Percentiles rank a stretch among this genome's conserved stretches.
These are phyloP conservation scores for Pyrrhoderma noxium DNA, from an alignment of 1,284 basidiomycete genomes.

Conservation along the genomic window DNA sequence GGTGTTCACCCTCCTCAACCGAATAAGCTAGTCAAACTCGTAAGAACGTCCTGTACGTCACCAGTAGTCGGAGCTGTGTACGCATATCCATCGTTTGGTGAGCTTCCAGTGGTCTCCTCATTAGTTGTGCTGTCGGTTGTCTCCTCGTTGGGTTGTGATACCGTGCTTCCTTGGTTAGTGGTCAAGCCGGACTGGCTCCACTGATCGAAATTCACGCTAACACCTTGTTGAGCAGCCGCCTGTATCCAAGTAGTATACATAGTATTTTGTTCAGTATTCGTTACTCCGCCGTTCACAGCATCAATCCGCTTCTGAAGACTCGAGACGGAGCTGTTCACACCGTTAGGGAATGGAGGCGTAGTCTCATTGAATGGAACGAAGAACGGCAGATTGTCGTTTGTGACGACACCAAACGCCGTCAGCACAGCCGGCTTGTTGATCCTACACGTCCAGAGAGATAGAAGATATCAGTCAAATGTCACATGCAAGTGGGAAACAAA, in stretches of 20 bases:
- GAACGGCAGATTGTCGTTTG: slow-evolving; percentile 39
- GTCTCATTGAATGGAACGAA: slow-evolving; percentile 58
- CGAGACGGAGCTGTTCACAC: neutral
- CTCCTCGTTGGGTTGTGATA: slow-evolving; percentile 26
- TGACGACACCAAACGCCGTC: slow-evolving; percentile 56
- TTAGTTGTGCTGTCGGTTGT: slow-evolving; percentile 30
- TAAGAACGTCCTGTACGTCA: slow-evolving; percentile 10
- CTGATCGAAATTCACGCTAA: slow-evolving; percentile 50
- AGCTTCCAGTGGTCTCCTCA: slow-evolving; percentile 33
- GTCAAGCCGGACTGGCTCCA: slow-evolving; percentile 46
- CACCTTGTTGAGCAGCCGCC: slow-evolving; percentile 37
- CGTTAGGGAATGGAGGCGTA: slow-evolving; percentile 32
- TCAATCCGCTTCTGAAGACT: slow-evolving; percentile 22
- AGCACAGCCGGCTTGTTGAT: slow-evolving; percentile 50
- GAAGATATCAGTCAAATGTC: neutral
- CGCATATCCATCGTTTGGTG: slow-evolving; percentile 61
- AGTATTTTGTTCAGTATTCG: slow-evolving; percentile 40
- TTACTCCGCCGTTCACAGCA: slow-evolving; percentile 34
- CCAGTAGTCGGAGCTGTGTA: slow-evolving; percentile 24
- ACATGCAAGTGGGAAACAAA: neutral
- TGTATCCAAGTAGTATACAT: slow-evolving; percentile 45
- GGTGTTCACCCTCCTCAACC: neutral
- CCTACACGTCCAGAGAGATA: slow-evolving; percentile 28
- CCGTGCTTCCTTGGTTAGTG: slow-evolving; percentile 28
- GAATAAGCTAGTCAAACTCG: slow-evolving; percentile 12